Conservation (phyloP, 257 asterid species). For the Solanum chmielewskii region DNA sequence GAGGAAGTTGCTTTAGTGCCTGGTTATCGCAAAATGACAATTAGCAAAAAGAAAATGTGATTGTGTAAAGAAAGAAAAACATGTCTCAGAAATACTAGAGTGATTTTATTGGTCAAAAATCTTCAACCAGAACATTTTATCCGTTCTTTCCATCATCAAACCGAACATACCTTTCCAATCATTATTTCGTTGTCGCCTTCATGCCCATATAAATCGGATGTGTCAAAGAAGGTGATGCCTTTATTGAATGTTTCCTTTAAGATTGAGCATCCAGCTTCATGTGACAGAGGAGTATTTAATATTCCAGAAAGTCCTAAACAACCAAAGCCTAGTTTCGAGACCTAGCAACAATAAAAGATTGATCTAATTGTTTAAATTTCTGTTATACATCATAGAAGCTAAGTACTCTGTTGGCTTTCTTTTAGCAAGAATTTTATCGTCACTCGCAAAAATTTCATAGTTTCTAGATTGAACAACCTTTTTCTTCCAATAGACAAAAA, state of each 20-base stretch:
- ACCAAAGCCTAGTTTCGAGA: slow-evolving; percentile 44
- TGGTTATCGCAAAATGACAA: neutral
- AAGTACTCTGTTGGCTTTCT: neutral
- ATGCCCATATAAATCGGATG: slow-evolving; percentile 28
- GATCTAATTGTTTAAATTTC: neutral
- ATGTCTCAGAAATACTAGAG: neutral
- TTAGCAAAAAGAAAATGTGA: neutral
- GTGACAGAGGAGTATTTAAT: slow-evolving; percentile 33
- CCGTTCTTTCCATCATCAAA: neutral
- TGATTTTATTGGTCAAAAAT: neutral
- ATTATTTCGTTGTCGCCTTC: slow-evolving; percentile 28
- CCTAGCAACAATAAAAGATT: slow-evolving; percentile 10
- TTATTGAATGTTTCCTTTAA: slow-evolving; percentile 27
- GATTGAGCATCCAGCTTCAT: slow-evolving; percentile 28
- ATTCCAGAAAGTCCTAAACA: slow-evolving; percentile 39
- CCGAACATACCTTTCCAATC: slow-evolving; percentile 36
- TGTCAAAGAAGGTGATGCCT: slow-evolving; percentile 46
- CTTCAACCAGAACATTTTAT: neutral
- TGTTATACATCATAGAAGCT: neutral
- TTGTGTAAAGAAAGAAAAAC: neutral
- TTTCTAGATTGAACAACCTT: neutral
- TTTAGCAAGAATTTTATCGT: neutral
- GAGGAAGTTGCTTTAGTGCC: slow-evolving; percentile 28
- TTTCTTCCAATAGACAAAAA: neutral
- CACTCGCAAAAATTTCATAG: neutral